phyloP scores from a whole-genome alignment of 2,329 filamentous ascomycete genomes.

The Fusarium decemcellulare region DNA sequence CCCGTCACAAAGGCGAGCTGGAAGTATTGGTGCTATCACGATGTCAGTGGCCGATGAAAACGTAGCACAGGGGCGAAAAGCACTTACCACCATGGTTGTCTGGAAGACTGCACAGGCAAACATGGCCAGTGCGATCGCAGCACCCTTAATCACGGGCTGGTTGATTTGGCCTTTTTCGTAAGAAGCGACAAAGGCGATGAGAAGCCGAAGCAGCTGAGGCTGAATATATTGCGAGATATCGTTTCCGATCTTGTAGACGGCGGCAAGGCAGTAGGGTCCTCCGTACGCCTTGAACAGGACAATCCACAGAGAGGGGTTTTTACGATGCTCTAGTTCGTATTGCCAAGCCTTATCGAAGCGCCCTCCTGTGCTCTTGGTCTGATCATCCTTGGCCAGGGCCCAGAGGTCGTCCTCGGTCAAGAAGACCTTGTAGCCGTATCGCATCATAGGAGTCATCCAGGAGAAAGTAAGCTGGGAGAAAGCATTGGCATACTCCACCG shows the following conservation, averaged over 20 bases:
- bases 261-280: slow-evolving; percentile 84
- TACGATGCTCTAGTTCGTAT: slow-evolving; percentile 77
- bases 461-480: slow-evolving; percentile 95
- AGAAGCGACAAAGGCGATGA: slow-evolving; percentile 89
- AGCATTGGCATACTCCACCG: slow-evolving; percentile 91
- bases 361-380: slow-evolving; percentile 80
- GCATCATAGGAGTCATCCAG: slow-evolving; percentile 99
- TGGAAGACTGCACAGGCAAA: slow-evolving; percentile 89
- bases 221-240: slow-evolving; percentile 90
- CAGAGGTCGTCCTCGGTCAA: slow-evolving; percentile 96
- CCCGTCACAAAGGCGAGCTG: slow-evolving; percentile 94
- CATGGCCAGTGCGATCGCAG: slow-evolving; percentile 92
- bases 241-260: slow-evolving; percentile 90
- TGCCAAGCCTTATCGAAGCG: slow-evolving; percentile 84
- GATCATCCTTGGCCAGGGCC: slow-evolving; percentile 87
- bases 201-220: slow-evolving; percentile 86
- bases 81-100: slow-evolving; percentile 78
- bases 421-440: slow-evolving; percentile 90
- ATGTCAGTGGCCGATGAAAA: neutral
- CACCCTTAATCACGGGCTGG: slow-evolving; percentile 86
- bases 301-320: slow-evolving; percentile 82
- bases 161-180: slow-evolving; percentile 74
- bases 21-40: slow-evolving; percentile 88
- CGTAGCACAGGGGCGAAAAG: neutral
- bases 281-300: slow-evolving; percentile 89